Evolutionary conservation across 2,329 filamentous ascomycete species (phyloP).

Genomic region (Cercospora janseana): DNA sequence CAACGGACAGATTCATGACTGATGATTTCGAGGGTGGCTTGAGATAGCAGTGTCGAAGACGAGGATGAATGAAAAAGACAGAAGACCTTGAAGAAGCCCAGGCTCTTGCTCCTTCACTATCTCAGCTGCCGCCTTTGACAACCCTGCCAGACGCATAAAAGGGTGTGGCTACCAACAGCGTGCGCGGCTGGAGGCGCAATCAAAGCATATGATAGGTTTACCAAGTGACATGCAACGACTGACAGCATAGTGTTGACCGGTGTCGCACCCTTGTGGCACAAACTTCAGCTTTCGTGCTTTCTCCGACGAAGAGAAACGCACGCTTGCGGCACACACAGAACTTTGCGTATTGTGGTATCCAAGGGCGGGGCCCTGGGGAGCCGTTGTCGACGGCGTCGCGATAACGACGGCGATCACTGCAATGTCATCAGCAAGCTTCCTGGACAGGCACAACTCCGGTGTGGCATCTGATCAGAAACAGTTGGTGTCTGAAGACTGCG

Average conservation of each 20-base stretch:
- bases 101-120: too few relatives aligned
- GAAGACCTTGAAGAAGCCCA: too few relatives aligned
- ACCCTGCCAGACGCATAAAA: too few relatives aligned
- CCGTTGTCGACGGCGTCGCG: background rate
- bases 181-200: too few relatives aligned
- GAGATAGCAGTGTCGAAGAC: background rate
- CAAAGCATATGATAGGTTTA: too few relatives aligned
- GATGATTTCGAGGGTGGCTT: constrained; percentile 1
- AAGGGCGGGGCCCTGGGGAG: background rate
- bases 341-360: too few relatives aligned
- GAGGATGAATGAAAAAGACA: background rate
- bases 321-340: background rate
- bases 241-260: too few relatives aligned
- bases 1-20: constrained; percentile 13
- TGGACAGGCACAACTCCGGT: background rate
- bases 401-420: background rate
- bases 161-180: too few relatives aligned
- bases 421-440: background rate
- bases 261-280: too few relatives aligned
- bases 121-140: too few relatives aligned
- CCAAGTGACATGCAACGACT: too few relatives aligned
- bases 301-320: background rate
- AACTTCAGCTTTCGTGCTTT: background rate
- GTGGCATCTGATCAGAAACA: background rate
- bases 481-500: background rate